Evolutionary conservation across 208 protist species (phyloP).

Genomic region (Leishmania tropica): DNA sequence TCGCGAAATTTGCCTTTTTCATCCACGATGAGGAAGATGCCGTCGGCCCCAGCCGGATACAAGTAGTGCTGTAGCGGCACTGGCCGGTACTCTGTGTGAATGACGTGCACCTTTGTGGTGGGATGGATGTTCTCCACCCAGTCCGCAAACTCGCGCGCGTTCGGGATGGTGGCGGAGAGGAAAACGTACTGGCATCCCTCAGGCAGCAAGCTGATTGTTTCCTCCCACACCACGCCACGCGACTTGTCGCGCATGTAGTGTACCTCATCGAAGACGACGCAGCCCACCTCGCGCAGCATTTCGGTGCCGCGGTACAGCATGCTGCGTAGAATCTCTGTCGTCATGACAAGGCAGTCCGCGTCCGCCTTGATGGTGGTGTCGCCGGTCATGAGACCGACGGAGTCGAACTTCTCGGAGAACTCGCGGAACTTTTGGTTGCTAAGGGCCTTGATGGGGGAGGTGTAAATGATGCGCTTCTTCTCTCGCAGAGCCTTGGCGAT

Average conservation of each 20-base stretch:
- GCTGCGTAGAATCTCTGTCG: slow-evolving; percentile 99
- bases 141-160: slow-evolving; percentile 99
- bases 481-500: slow-evolving; percentile 98
- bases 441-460: slow-evolving; percentile 99
- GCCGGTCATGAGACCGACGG: slow-evolving; percentile 99
- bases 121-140: slow-evolving; percentile 99
- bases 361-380: slow-evolving; percentile 99
- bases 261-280: slow-evolving; percentile 99
- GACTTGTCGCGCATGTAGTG: slow-evolving; percentile 99
- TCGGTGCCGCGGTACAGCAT: slow-evolving; percentile 99
- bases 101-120: slow-evolving; percentile 97
- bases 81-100: slow-evolving; percentile 99
- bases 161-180: slow-evolving; percentile 99
- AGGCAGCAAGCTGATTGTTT: slow-evolving; percentile 99
- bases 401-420: slow-evolving; percentile 97
- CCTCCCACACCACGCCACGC: slow-evolving; percentile 99
- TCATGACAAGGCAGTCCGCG: slow-evolving; percentile 99
- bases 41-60: slow-evolving; percentile 96
- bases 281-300: slow-evolving; percentile 99
- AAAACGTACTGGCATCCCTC: slow-evolving; percentile 99
- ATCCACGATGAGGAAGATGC: slow-evolving; percentile 97
- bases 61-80: slow-evolving; percentile 99
- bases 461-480: slow-evolving; percentile 99
- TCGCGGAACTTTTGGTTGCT: slow-evolving; percentile 99
- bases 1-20: slow-evolving; percentile 95